Conservation (phyloP, 257 asterid species). For the Gardenia jasminoides region DNA sequence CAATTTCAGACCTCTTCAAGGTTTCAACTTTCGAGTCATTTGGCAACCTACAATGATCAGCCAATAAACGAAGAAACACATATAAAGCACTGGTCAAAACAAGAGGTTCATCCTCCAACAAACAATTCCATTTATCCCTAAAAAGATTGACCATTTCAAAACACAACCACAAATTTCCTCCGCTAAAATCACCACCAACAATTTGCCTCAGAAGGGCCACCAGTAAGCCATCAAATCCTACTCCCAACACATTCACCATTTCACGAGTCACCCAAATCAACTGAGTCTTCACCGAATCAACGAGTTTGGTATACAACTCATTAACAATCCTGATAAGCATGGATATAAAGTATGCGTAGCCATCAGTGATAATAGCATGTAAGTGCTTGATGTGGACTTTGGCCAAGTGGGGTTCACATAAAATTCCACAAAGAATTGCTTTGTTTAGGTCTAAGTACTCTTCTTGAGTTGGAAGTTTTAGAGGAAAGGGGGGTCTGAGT, state of each 20-base stretch:
- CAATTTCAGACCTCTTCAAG: slow-evolving; percentile 59
- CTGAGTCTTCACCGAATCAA: slow-evolving; percentile 51
- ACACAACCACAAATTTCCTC: slow-evolving; percentile 71
- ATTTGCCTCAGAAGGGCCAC: slow-evolving; percentile 70
- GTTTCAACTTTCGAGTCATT: slow-evolving; percentile 38
- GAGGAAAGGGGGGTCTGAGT: slow-evolving; percentile 69
- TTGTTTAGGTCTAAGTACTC: slow-evolving; percentile 58
- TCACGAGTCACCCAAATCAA: slow-evolving; percentile 55
- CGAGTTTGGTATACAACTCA: slow-evolving; percentile 48
- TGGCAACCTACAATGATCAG: slow-evolving; percentile 59
- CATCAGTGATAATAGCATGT: slow-evolving; percentile 64
- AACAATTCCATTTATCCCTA: slow-evolving; percentile 47
- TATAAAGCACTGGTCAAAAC: slow-evolving; percentile 59
- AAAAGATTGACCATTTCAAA: slow-evolving; percentile 57
- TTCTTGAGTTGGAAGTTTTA: slow-evolving; percentile 50
- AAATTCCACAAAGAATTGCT: slow-evolving; percentile 63
- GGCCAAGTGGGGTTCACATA: slow-evolving; percentile 49
- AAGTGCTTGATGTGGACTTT: slow-evolving; percentile 66
- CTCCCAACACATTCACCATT: slow-evolving; percentile 55
- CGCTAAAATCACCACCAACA: slow-evolving; percentile 66
- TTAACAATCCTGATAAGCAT: slow-evolving; percentile 50
- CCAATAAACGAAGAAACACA: slow-evolving; percentile 63
- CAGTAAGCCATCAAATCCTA: slow-evolving; percentile 63
- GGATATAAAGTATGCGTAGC: slow-evolving; percentile 55
- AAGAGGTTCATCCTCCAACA: slow-evolving; percentile 60